Conservation (phyloP, 306 rosid genomes). For the Ziziphus jujuba region DNA sequence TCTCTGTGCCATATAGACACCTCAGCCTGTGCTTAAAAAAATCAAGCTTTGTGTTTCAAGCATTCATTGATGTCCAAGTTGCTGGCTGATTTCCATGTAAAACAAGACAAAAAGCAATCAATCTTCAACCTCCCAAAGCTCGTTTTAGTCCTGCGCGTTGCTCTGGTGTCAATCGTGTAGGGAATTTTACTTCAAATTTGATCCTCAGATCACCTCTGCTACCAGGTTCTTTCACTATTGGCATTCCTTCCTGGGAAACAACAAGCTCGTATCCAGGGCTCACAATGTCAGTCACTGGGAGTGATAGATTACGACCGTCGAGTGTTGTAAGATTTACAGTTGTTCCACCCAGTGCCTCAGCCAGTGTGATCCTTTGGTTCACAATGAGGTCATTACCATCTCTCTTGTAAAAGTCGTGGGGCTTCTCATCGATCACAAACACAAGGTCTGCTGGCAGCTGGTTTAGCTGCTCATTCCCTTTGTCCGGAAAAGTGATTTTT, state of each 20-base stretch:
- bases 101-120: neutral
- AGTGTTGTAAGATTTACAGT: conserved; percentile 53
- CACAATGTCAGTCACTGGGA: conserved; percentile 68
- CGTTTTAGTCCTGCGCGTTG: conserved; percentile 71
- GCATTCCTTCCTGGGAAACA: conserved; percentile 87
- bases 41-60: too few species aligned
- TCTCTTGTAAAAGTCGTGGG: conserved; percentile 67
- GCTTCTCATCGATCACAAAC: conserved; percentile 91
- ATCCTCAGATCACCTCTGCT: conserved; percentile 77
- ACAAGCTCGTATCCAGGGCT: conserved; percentile 77
- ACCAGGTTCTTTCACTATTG: conserved; percentile 70
- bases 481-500: conserved; percentile 86
- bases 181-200: conserved; percentile 79
- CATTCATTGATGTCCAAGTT: conserved; percentile 17
- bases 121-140: conserved; percentile 51
- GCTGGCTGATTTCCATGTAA: neutral
- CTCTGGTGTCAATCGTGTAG: conserved; percentile 61
- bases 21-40: too few species aligned
- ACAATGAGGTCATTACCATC: conserved; percentile 78
- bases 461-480: conserved; percentile 82
- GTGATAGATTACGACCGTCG: conserved; percentile 45
- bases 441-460: conserved; percentile 82
- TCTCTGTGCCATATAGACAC: too few species aligned
- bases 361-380: conserved; percentile 61
- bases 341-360: conserved; percentile 90